Percentiles rank a stretch among this genome's conserved stretches.
phyloP scores from a whole-genome alignment of 1,139 yeast species.

The Groenewaldozyma sp. region DNA sequence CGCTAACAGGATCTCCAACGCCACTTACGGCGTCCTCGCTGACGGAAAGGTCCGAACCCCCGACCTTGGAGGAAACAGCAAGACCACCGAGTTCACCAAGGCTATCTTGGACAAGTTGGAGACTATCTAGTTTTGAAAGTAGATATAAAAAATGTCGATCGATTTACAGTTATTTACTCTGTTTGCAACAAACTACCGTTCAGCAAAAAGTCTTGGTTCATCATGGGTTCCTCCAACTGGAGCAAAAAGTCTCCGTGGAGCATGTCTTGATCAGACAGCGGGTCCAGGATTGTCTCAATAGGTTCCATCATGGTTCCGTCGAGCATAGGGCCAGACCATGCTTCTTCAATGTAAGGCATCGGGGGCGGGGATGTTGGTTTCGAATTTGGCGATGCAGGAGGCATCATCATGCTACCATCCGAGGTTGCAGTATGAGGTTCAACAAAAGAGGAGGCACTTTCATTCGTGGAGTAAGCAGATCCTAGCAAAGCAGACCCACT shows the following conservation, averaged over 20 bases:
- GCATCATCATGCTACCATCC: neutral
- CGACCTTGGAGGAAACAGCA: conserved; percentile 82
- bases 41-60: conserved; percentile 75
- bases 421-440: conserved; percentile 1
- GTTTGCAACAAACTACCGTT: neutral
- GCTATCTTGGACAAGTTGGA: conserved; percentile 65
- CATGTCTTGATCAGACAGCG: neutral
- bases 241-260: neutral
- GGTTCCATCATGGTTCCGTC: neutral
- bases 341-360: too few species aligned
- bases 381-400: too few species aligned
- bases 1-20: conserved; percentile 80
- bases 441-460: neutral
- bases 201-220: neutral
- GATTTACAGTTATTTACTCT: conserved; percentile 4
- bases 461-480: conserved; percentile 1
- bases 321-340: neutral
- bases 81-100: conserved; percentile 90
- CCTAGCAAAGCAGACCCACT: neutral
- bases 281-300: neutral
- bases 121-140: conserved; percentile 24
- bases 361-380: too few species aligned
- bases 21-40: conserved; percentile 81
- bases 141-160: too few species aligned
- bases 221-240: neutral